Evolutionary conservation across 2,329 filamentous ascomycete genomes (phyloP), one percentile per base, ranked within the genome.

Genomic region (Magnaporthiopsis rhizophila): DNA sequence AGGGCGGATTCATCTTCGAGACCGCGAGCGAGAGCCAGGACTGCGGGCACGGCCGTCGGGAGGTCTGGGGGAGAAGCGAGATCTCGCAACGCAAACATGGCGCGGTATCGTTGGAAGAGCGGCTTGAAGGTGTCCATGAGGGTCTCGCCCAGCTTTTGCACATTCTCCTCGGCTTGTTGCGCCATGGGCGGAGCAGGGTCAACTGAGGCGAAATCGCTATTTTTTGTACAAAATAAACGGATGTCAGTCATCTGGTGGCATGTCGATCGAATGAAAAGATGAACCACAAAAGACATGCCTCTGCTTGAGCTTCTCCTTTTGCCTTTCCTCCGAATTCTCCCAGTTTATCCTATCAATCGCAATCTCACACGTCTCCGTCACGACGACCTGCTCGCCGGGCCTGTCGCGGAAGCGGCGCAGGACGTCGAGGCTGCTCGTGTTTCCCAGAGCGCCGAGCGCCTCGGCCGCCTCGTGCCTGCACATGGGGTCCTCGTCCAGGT

Each of bases 11-110:
- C 82, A 74, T 99, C 95, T 38, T 82, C 81, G 70, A 99, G 88
- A 21, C 95, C 95, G 73, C 88, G 89, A 59, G 95, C 92, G 60
- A 99, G 85, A 13, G 93, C 91, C 59, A 89, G 84, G 63, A 99
- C 85, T 24, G 95, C 94, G n/a, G 91, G 89, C 21, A 92, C 85
- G 8, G 94, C 93, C 2, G 93, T 97, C 2, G 92, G 90, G 58
- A 96, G 87, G 73, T 96, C 90, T 12, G 94, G 93, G 21, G 95
- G 95, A 4, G 93, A 97, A 28, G 93, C 92, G 63, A 99, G 87
- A 76, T 99, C 95, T 73, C 95, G 89, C 63, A 99, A 87, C 65
- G 92, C 91, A 74, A 99, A 99, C 95, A 99, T 99, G 75, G 95
- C 94, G 72, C 95, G 88, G 79, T 99, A 99, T 74, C 95, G 88